Base-by-base conservation (phyloP, 495 filamentous ascomycete genomes). In the Oidiodendron maius region DNA sequence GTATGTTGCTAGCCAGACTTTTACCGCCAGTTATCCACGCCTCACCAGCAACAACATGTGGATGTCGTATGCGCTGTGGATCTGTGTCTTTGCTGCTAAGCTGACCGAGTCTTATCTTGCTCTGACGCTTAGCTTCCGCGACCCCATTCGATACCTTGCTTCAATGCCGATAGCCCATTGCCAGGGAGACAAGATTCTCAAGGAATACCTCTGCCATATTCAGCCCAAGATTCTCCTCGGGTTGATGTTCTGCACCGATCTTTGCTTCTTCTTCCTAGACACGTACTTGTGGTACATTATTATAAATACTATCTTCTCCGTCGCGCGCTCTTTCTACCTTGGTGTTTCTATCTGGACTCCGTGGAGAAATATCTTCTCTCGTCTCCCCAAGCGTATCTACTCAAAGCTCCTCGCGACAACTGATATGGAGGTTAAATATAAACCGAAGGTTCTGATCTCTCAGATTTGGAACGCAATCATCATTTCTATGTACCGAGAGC, bases 371-470 rank as follows among this genome's bases (percentile, higher is more conserved):
- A 90, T 99, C 56, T 99, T 96, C 73, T 96, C 93, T 28, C 87
- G 93, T 23, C 79, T 99, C 35, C 93, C 93, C 2, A 99, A 99
- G 79, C 94, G 93, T 75, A 95, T 99, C 59, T 99, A 99, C 71
- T 99, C 93, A 35, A 99, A 99, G 75, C 81, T 99, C 44, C 76
- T 99, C 12, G 93, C 93, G 0, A 99, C 93, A 0, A 96, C 93
- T 10, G 93, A 99, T 63, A 99, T 99, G 94, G 93, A 97, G 66
- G 97, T 99, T 75, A 99, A 99, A 76, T 99, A 99, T 74, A 99
- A 99, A 71, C 93, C 93, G 9, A 99, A 99, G 74, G 93, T 99
- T 5, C 70, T 99, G 20, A 97, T 99, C 55, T 99, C 93, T 1
- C 93, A 99, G 65, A 90, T 99, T 49, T 99, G 93, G 93, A 99